These are phyloP conservation scores for Cyberlindnera euphorbiae DNA, from an alignment of 805 yeast genomes.

Conservation along the genomic window DNA sequence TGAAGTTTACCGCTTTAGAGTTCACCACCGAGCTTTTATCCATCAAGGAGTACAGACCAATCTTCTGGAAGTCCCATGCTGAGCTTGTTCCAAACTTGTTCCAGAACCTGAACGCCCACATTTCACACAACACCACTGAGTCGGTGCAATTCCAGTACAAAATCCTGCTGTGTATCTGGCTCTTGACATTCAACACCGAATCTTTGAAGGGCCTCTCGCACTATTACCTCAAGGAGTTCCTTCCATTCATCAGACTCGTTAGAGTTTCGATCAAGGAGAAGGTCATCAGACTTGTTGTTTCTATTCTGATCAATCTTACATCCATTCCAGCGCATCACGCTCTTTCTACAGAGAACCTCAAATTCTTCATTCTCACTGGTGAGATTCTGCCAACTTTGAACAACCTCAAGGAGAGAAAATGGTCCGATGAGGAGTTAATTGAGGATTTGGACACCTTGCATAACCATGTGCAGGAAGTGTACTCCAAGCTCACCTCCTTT, in stretches of 20 bases:
- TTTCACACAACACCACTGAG: slow-evolving; percentile 28
- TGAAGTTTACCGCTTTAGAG: slow-evolving; percentile 61
- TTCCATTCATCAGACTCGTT: slow-evolving; percentile 44
- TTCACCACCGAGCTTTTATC: slow-evolving; percentile 57
- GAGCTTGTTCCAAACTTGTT: slow-evolving; percentile 45
- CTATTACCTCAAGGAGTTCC: slow-evolving; percentile 45
- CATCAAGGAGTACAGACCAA: slow-evolving; percentile 45
- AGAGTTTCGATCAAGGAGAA: slow-evolving; percentile 89
- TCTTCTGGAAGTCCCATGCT: slow-evolving; percentile 39
- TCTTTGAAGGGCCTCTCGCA: slow-evolving; percentile 49
- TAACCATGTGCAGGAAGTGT: slow-evolving; percentile 63
- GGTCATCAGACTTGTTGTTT: slow-evolving; percentile 77
- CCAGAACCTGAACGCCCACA: slow-evolving; percentile 33
- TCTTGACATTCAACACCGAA: slow-evolving; percentile 65
- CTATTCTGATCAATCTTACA: slow-evolving; percentile 62
- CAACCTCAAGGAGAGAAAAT: slow-evolving; percentile 77
- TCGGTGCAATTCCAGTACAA: slow-evolving; percentile 73
- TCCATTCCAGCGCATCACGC: slow-evolving; percentile 29
- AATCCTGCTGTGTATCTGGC: slow-evolving; percentile 75
- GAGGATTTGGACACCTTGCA: slow-evolving; percentile 59
- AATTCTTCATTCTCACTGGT: slow-evolving; percentile 65
- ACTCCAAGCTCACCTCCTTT: slow-evolving; percentile 77
- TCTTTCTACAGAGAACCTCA: slow-evolving; percentile 45
- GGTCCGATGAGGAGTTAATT: slow-evolving; percentile 90
- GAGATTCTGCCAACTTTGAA: slow-evolving; percentile 68